Base-by-base conservation (phyloP, 495 filamentous ascomycete genomes). In the Geopyxis carbonaria region DNA sequence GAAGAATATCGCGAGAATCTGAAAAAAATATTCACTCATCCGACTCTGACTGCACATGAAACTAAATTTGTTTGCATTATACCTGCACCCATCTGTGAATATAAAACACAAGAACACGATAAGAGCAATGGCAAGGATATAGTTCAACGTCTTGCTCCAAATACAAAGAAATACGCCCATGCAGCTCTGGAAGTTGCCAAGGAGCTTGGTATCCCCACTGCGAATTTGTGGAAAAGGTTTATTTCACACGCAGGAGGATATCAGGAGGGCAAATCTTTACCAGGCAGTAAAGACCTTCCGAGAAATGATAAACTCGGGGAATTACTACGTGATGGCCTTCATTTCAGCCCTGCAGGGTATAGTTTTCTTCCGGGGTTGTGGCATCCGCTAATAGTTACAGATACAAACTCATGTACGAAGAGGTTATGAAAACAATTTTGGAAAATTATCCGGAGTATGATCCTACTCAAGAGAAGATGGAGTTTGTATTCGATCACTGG, bases 1-100 rank as follows among this genome's bases (percentile, higher is more conserved):
- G 67, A 73, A 3, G 60, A 69, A 40, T 93, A 76, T 61, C 72
- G 71, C 49, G 61, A 65, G 42, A 92, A 91, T 49, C 57, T 93
- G 34, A 65, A 57, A 34, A 59, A 60, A 34, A 77, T 93, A 50
- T 58, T 83, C 41, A 68, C 68, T 23, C 80, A 92, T 54, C 69
- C 76, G 5, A 60, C 57, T 34, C 69, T 83, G 24, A 54, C 58
- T 33, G 72, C 73, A 5, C 85, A 93, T 45, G 70, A 69, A 27
- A 68, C 84, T 10, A 71, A 68, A 31, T 72, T 89, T 40, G 66
- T 91, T 31, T 58, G 93, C 13, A 64, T 92, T 34, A 82, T 75
- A 0, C 81, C 85, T 19, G 75, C 83, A 1, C 82, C 85, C 1
- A 54, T 93, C 23, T 77, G 89, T 48, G 77, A 93, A 60, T 77